Base-by-base conservation (phyloP, 176 grass and related monocot species). In the Phyllostachys edulis region DNA sequence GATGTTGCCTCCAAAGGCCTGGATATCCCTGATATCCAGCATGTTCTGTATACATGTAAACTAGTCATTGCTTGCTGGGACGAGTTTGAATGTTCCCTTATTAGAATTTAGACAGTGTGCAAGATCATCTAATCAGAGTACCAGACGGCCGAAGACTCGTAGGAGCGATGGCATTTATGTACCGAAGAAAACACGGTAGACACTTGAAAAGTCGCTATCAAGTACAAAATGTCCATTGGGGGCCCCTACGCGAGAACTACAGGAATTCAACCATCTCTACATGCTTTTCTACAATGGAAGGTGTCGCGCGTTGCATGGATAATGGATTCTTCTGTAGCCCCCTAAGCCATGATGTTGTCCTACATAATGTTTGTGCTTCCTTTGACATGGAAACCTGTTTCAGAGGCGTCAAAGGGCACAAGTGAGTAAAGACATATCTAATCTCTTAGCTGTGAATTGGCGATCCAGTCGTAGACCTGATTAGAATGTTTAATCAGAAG, bases 1-100 rank as follows among this genome's bases (percentile, higher is more conserved):
- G 96, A 98, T 68, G 91, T 95, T 38, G 96, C 96, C 76, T 98
- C 96, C 0, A 95, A 98, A 73, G 96, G 93, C 70, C 92, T 98
- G 49, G 93, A 98, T 87, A 94, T 98, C 69, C 93, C 96, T 65
- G 89, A 95, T 57, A 93, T 95, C 57, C 91, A 95, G 69, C 96
- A 98, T 77, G 96, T 95, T 34, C 32, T 34, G 32, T 34, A 34
- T 54, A 9, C 7, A 54, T 20, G 17, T 55, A 7, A 56, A 56
- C 52, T 56, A 56, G 18, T 20, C 52, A 21, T 56, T 9, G 18
- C 52, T 56, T 56, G 6, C 2, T 56, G 52, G 52, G 18, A 21
- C 52, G 52, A 21, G 18, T 18, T 6, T 18, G 49, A 17, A 51
- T 51, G 15, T 51, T 17, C 14, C 47, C 47, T 17, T 50, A 16